Evolutionary conservation across 108 stramenopile species (phyloP).

Genomic region (Nitzschia inconspicua): DNA sequence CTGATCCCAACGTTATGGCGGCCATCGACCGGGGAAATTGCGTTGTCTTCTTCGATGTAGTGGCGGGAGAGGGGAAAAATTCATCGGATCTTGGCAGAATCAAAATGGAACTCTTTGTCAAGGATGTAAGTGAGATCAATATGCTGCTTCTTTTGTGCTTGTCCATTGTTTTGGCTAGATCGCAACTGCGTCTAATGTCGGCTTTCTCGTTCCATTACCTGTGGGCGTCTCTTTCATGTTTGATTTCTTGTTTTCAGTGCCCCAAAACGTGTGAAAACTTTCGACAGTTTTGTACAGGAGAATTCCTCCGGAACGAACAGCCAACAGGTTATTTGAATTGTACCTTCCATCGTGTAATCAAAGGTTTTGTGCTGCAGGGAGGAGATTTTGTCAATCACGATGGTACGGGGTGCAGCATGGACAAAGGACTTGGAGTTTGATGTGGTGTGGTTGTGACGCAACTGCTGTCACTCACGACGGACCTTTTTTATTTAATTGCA

Average conservation of each 20-base stretch:
- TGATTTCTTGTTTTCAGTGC: constrained; percentile 30
- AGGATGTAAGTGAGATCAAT: constrained; percentile 57
- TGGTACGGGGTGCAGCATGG: constrained; percentile 44
- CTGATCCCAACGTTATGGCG: constrained; percentile 81
- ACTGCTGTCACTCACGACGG: neutral
- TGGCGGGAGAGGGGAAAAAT: constrained; percentile 53
- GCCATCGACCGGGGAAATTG: constrained; percentile 79
- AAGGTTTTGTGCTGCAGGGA: constrained; percentile 58
- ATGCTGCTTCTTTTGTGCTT: neutral
- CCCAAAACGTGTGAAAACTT: constrained; percentile 79
- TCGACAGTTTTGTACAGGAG: constrained; percentile 44
- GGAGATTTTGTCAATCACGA: constrained; percentile 94
- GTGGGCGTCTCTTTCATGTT: neutral
- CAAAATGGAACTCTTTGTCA: constrained; percentile 92
- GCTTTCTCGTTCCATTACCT: neutral
- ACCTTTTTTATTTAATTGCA: neutral
- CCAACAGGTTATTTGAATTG: constrained; percentile 91
- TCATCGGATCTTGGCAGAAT: constrained; percentile 87
- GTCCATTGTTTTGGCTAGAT: neutral
- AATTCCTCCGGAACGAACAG: constrained; percentile 88
- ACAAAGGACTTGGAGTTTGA: neutral
- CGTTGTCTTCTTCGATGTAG: constrained; percentile 86
- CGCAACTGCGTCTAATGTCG: neutral
- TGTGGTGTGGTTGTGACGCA: neutral
- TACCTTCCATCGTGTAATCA: constrained; percentile 94